Evolutionary conservation across 2,329 filamentous ascomycete genomes (phyloP), one percentile per base, ranked within the genome.

Genomic region (Colletotrichum salicis): DNA sequence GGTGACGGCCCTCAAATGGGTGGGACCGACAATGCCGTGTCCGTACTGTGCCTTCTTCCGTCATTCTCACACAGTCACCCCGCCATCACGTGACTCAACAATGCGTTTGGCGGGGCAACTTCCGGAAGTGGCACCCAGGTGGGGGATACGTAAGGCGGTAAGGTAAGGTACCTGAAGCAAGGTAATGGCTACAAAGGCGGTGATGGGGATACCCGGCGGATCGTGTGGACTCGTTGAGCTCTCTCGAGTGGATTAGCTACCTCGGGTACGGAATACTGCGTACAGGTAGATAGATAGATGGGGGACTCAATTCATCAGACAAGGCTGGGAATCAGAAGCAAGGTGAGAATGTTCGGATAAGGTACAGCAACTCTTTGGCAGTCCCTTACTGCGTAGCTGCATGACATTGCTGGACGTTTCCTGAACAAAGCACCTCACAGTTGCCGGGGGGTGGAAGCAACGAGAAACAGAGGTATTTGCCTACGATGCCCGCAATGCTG

Each of bases 391-490:
- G 37, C 2, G 15, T 41, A 29, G 41, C 58, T 56, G 45, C 64
- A 71, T 68, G 64, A 67, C 58, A 45, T 41, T 27, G 35, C 24
- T 60, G 58, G 58, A 31, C 37, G 27, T 60, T 61, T 56, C 29
- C 64, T 54, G 59, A 55, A 69, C 52, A 71, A 64, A 71, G 65
- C 69, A 41, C 37, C 37, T 41, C 13, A 71, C 54, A 56, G 27
- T 15, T 45, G 65, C 66, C 54, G 69, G 41, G 41, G 66, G 69
- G 69, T 71, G 69, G 69, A 71, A 71, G 69, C 57, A 57, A 45
- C 59, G 54, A 71, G 69, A 71, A 71, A 60, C 65, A 45, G 33
- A 69, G 59, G 69, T 71, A 71, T 56, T 64, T 45, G 55, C 69
- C 69, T 71, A 71, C 52, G 45, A 41, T n/a, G 48, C 48, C 37